phyloP scores from a whole-genome alignment of 2,329 filamentous ascomycete species.

The Pseudocercospora fuligena region DNA sequence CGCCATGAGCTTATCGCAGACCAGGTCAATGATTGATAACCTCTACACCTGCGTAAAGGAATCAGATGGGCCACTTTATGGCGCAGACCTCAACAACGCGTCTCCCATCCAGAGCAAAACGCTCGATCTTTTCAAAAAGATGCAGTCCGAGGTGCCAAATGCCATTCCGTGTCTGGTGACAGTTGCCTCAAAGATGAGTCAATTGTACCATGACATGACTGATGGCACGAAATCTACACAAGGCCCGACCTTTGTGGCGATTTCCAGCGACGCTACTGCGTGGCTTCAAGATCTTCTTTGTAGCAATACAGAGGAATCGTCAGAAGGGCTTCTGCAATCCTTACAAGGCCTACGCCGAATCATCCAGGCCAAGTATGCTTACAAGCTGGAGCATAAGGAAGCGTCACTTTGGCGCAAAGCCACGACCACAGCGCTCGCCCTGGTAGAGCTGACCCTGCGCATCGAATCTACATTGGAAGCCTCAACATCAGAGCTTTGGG shows the following conservation, averaged over 20 bases:
- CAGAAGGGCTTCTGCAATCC: constrained; percentile 67
- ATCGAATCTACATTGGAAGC: constrained; percentile 37
- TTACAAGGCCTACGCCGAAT: constrained; percentile 71
- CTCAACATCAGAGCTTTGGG: constrained; percentile 50
- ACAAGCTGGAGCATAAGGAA: constrained; percentile 71
- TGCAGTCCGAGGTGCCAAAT: constrained; percentile 68
- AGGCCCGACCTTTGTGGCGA: constrained; percentile 79
- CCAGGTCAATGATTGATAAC: constrained; percentile 71
- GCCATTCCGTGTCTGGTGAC: constrained; percentile 62
- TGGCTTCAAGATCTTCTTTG: constrained; percentile 66
- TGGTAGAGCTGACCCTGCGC: constrained; percentile 59
- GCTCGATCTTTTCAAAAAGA: constrained; percentile 68
- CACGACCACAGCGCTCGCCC: constrained; percentile 69
- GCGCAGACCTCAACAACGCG: constrained; percentile 72
- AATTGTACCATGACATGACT: constrained; percentile 65
- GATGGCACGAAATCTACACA: constrained; percentile 27
- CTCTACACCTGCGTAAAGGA: constrained; percentile 72
- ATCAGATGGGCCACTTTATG: constrained; percentile 70
- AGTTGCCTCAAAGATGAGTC: constrained; percentile 71
- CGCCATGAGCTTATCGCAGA: constrained; percentile 65
- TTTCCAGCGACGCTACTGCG: constrained; percentile 81
- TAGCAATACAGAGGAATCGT: constrained; percentile 67
- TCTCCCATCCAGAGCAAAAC: constrained; percentile 75
- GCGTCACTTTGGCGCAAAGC: constrained; percentile 79
- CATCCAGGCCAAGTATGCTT: constrained; percentile 80